A percentile compares a stretch with the other conserved stretches of the same genome.
Conservation (phyloP, 148 eudicot genomes). For the Persicaria maculosa region DNA sequence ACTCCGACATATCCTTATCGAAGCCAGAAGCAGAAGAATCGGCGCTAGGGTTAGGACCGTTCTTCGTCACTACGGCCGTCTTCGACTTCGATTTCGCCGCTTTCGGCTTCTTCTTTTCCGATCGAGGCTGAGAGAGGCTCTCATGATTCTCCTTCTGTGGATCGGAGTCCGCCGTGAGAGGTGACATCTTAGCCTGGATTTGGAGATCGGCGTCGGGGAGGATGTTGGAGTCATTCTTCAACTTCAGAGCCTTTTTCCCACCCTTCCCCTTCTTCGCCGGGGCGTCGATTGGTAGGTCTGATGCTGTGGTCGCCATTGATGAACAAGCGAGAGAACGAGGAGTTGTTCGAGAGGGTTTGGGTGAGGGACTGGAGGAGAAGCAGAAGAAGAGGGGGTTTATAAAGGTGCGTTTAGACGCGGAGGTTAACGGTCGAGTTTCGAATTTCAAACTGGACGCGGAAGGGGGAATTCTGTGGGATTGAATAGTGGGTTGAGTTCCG, state of each 20-base stretch:
- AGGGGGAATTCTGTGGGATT: background rate
- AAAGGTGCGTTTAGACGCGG: background rate
- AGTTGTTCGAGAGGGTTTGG: no score
- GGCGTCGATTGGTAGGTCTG: constrained; percentile 13
- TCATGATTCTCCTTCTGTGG: constrained; percentile 52
- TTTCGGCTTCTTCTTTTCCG: constrained; percentile 41
- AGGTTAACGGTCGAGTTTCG: constrained; percentile 11
- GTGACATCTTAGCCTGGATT: constrained; percentile 5
- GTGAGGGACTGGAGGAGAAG: background rate
- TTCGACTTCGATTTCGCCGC: constrained; percentile 16
- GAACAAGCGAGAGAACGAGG: background rate
- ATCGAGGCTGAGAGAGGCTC: constrained; percentile 32
- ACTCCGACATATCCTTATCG: constrained; percentile 66
- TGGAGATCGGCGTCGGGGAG: constrained; percentile 16
- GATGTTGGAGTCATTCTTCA: constrained; percentile 54
- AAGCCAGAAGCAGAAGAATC: constrained; percentile 6
- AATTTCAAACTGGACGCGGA: constrained; percentile 8
- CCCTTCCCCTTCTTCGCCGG: constrained; percentile 48
- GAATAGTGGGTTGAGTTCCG: background rate
- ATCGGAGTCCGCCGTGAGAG: constrained; percentile 18
- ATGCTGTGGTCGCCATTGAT: constrained; percentile 36
- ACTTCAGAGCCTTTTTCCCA: constrained; percentile 52
- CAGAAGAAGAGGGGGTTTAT: background rate
- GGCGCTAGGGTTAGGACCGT: background rate
- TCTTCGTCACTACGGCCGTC: constrained; percentile 8